Evolutionary conservation across 1,284 basidiomycete species (phyloP).

Genomic region (Rhodotorula sp.): DNA sequence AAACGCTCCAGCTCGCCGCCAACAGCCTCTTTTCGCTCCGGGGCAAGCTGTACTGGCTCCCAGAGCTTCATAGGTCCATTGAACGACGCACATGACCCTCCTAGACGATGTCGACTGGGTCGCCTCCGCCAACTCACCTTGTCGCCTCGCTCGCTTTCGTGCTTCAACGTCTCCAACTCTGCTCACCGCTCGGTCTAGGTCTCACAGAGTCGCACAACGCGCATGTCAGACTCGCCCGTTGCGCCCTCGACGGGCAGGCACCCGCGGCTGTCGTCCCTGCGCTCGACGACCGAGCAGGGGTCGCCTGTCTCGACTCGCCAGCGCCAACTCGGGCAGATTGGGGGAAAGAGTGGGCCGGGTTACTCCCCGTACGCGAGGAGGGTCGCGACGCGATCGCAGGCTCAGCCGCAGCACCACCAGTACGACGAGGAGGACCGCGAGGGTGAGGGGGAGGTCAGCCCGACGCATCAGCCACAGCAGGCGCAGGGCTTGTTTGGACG

Average conservation of each 20-base stretch:
- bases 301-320: slow-evolving; percentile 16
- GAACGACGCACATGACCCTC: too few species aligned
- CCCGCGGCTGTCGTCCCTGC: slow-evolving; percentile 5
- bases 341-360: slow-evolving; percentile 24
- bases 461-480: background rate
- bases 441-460: background rate
- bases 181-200: too few species aligned
- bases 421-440: background rate
- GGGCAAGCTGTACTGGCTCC: too few species aligned
- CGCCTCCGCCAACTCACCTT: too few species aligned
- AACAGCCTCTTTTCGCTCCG: too few species aligned
- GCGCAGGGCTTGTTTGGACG: slow-evolving; percentile 19
- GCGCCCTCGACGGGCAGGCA: background rate
- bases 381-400: slow-evolving; percentile 8
- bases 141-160: too few species aligned
- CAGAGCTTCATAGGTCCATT: too few species aligned
- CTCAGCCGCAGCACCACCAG: background rate
- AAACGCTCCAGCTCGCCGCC: too few species aligned
- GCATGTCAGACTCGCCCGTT: slow-evolving; percentile 1
- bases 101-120: too few species aligned
- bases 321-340: slow-evolving; percentile 26
- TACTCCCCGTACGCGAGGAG: slow-evolving; percentile 37
- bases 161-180: too few species aligned
- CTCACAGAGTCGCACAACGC: background rate
- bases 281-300: background rate